Base-by-base conservation (phyloP, 2,329 filamentous ascomycete species). In the Ophiocordyceps robertsii region DNA sequence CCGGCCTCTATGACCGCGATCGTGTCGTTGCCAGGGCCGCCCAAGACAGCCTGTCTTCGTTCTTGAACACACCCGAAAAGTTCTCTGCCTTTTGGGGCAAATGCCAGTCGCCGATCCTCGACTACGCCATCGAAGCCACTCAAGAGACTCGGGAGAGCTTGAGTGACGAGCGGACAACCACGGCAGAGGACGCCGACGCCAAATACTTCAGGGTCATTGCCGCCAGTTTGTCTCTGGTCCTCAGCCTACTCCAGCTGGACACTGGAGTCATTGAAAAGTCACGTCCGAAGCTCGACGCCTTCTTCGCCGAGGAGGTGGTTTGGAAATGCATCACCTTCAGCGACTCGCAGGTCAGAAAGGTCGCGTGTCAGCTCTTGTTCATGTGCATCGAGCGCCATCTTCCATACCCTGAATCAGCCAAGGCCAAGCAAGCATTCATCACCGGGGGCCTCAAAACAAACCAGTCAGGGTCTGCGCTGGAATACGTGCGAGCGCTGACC, bases 161-260 rank as follows among this genome's bases (percentile, higher is more conserved):
- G 31, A 96, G 89, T 56, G 92, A 98, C 57, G 85, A 93, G 62
- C 75, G 90, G 21, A 86, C 80, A 1, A 85, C 88, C 4, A 92
- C 78, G 45, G 65, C 75, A 9, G 90, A 96, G 51, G 92, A 98
- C 57, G 80, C 87, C 4, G 76, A 88, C 50, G 76, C 83, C 16
- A 95, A 95, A 53, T 92, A 93, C 63, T 76, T 80, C 46, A 75
- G 92, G 38, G 88, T 95, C 4, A 54, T 78, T 3, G 68, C 67
- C 10, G 68, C 67, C 8, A 72, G 72, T 43, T 54, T 81, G 19
- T 73, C 70, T 1, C 61, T 81, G 6, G 69, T 78, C 3, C 51
- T 73, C 3, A 67, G 68, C 29, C 61, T 82, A 1, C 53, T 81
- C 1, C 63, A 67, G 38, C 59, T 77, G 2, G 59, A 65, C 1